Percentiles rank a stretch among this genome's conserved stretches.
Conservation (phyloP, 176 grass and related monocot species). For the Themeda triandra region DNA sequence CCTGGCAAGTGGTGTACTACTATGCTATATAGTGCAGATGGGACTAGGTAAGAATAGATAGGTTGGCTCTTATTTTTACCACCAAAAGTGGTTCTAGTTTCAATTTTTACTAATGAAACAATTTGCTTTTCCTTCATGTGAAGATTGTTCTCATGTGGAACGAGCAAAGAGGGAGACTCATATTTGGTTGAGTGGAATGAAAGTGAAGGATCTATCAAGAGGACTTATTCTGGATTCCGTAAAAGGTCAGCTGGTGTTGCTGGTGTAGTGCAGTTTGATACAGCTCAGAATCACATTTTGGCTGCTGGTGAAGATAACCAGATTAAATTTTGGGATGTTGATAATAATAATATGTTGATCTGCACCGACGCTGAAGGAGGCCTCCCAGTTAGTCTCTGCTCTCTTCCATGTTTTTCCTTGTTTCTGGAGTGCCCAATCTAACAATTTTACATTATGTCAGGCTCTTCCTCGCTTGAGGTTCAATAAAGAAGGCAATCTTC, state of each 20-base stretch:
- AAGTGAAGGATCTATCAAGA: slow-evolving; percentile 98
- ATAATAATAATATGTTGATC: slow-evolving; percentile 77
- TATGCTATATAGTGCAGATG: slow-evolving; percentile 96
- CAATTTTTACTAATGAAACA: slow-evolving; percentile 14
- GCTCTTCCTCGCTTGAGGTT: slow-evolving; percentile 78
- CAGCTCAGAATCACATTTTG: slow-evolving; percentile 92
- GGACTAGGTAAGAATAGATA: slow-evolving; percentile 67
- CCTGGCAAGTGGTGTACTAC: slow-evolving; percentile 95
- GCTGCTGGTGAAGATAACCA: slow-evolving; percentile 92
- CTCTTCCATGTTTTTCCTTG: neutral
- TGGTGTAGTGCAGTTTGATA: slow-evolving; percentile 89
- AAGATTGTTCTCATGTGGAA: slow-evolving; percentile 98
- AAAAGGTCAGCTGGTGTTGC: slow-evolving; percentile 64
- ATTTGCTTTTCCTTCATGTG: slow-evolving; percentile 23
- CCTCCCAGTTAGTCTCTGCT: slow-evolving; percentile 67
- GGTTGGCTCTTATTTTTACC: neutral
- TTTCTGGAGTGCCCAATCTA: slow-evolving; percentile 18
- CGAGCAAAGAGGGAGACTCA: slow-evolving; percentile 91
- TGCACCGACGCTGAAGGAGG: slow-evolving; percentile 76
- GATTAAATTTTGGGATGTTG: slow-evolving; percentile 97
- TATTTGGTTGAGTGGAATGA: slow-evolving; percentile 98
- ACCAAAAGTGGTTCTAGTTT: slow-evolving; percentile 10
- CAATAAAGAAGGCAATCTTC: slow-evolving; percentile 98
- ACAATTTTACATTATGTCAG: slow-evolving; percentile 44
- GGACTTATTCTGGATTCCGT: slow-evolving; percentile 76